These are phyloP conservation scores for Ceratocystis eucalypticola DNA, from an alignment of 2,329 filamentous ascomycete genomes.

Conservation along the genomic window DNA sequence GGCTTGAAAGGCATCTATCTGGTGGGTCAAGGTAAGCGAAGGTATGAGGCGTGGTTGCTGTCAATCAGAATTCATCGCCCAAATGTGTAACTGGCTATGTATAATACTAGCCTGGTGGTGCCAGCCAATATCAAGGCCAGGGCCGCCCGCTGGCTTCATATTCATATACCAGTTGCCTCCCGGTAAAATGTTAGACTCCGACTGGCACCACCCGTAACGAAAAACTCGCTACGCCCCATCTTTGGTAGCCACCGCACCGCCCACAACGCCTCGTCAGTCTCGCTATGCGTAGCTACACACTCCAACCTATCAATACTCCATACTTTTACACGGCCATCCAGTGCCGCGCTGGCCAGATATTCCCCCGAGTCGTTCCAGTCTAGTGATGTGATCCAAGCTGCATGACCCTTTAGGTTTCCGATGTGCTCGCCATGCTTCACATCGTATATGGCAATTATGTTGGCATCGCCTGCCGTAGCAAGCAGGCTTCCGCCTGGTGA, in stretches of 20 bases:
- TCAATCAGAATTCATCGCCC: not conserved
- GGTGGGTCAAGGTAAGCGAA: not conserved
- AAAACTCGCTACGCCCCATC: slow-evolving; percentile 52
- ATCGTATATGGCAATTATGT: slow-evolving; percentile 83
- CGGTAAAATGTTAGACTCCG: slow-evolving; percentile 68
- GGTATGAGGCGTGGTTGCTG: too few relatives aligned
- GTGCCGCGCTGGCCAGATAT: slow-evolving; percentile 72
- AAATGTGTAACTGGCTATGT: not conserved
- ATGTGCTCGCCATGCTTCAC: slow-evolving; percentile 86
- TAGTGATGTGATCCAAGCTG: slow-evolving; percentile 77
- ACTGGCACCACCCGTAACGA: slow-evolving; percentile 67
- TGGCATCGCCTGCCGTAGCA: slow-evolving; percentile 79
- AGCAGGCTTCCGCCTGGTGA: slow-evolving; percentile 73
- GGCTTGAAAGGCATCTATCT: too few relatives aligned
- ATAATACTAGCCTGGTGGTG: not conserved
- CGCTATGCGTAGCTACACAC: slow-evolving; percentile 87
- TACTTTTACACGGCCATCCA: slow-evolving; percentile 90
- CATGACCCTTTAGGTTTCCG: slow-evolving; percentile 64
- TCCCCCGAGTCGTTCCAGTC: slow-evolving; percentile 93
- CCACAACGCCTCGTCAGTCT: slow-evolving; percentile 78
- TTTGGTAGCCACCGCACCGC: slow-evolving; percentile 73
- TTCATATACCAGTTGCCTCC: slow-evolving; percentile 58
- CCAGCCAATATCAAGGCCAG: too few relatives aligned
- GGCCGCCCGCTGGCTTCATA: slow-evolving; percentile 19
- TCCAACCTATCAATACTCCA: slow-evolving; percentile 76